phyloP scores from a whole-genome alignment of 2,329 filamentous ascomycete species.

The Epichloe bromicola region DNA sequence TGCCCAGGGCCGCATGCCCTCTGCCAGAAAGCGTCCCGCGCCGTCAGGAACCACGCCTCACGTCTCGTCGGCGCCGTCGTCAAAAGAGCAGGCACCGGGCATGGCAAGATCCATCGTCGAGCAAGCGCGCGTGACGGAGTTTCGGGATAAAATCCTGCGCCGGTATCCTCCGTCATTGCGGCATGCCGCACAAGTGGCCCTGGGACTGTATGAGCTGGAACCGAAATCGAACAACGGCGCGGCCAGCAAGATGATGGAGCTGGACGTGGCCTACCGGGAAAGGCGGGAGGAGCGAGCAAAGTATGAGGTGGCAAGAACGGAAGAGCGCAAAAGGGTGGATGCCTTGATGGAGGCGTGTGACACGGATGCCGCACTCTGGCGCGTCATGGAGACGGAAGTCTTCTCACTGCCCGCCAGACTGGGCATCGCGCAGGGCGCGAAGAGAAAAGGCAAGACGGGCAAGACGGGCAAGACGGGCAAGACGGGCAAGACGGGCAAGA shows the following conservation, averaged over 20 bases:
- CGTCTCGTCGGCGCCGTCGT: background rate
- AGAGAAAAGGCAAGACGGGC: background rate
- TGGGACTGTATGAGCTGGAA: constrained; percentile 25
- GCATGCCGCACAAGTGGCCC: constrained; percentile 24
- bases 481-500: constrained; percentile 3
- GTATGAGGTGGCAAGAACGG: constrained; percentile 25
- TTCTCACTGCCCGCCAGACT: constrained; percentile 47
- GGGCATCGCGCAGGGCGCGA: constrained; percentile 25
- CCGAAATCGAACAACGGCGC: constrained; percentile 14
- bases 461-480: background rate
- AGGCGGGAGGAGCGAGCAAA: constrained; percentile 21
- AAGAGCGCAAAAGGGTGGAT: constrained; percentile 41
- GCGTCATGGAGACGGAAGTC: constrained; percentile 51
- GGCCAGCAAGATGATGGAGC: constrained; percentile 15
- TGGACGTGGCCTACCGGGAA: constrained; percentile 18
- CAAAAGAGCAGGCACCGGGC: background rate
- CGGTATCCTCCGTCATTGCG: constrained; percentile 27
- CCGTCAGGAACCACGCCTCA: constrained; percentile 1
- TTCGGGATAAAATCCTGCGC: constrained; percentile 22
- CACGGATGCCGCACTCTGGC: constrained; percentile 54
- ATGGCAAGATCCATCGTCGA: constrained; percentile 20
- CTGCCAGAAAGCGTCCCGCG: constrained; percentile 12
- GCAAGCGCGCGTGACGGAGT: constrained; percentile 18
- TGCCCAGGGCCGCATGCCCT: constrained; percentile 21
- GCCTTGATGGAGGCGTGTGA: constrained; percentile 37